phyloP scores from a whole-genome alignment of 345 rosid genomes.

The Eucalyptus shirleyi region DNA sequence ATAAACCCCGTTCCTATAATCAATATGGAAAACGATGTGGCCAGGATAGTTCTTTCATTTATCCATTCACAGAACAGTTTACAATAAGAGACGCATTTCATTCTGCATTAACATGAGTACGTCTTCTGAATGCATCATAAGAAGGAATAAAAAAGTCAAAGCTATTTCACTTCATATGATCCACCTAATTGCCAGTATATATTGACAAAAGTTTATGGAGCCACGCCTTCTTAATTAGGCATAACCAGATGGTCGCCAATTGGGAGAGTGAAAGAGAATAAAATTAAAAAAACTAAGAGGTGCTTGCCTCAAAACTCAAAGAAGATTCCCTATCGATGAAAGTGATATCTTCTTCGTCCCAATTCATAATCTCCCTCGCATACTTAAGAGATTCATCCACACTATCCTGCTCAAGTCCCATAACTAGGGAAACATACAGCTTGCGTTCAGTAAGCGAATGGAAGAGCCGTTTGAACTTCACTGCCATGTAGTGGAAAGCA shows the following conservation, averaged over 20 bases:
- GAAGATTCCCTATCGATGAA: conserved; percentile 23
- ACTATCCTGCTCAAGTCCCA: conserved; percentile 50
- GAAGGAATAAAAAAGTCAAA: neutral
- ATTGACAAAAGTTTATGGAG: neutral
- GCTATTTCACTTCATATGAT: neutral
- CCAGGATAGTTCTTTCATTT: neutral
- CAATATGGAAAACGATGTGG: neutral
- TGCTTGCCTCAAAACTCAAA: conserved; percentile 41
- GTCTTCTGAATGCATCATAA: neutral
- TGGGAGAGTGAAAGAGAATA: neutral
- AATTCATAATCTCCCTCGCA: conserved; percentile 51
- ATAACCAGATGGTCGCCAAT: neutral
- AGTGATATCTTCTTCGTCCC: conserved; percentile 33
- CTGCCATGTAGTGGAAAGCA: conserved; percentile 62
- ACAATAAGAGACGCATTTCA: neutral
- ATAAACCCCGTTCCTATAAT: neutral
- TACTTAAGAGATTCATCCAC: conserved; percentile 56
- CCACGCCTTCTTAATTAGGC: neutral
- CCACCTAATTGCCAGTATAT: neutral
- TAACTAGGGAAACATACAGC: conserved; percentile 42
- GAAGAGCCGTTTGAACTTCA: conserved; percentile 68
- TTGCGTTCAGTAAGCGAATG: conserved; percentile 32
- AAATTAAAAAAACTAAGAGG: conserved; percentile 2
- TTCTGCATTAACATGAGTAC: neutral
- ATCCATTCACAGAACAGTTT: neutral